phyloP scores from a whole-genome alignment of 768 basidiomycete species.

The Phanerochaete sordida region DNA sequence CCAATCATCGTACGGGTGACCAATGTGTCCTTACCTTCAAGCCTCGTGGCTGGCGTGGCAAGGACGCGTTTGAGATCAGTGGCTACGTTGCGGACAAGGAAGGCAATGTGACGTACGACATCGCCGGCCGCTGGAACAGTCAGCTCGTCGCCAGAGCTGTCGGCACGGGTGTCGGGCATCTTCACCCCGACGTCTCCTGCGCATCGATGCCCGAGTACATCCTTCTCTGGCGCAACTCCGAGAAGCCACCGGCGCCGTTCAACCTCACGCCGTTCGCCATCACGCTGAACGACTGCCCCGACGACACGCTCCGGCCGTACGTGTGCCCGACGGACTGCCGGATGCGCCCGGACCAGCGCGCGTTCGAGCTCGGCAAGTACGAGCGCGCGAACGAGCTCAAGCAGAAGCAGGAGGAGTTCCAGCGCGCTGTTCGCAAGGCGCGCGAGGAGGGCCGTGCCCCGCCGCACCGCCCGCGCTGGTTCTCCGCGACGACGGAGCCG shows the following conservation, averaged over 20 bases:
- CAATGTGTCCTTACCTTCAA: slow-evolving; percentile 91
- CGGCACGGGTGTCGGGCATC: slow-evolving; percentile 49
- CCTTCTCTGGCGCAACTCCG: slow-evolving; percentile 90
- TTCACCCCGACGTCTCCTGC: slow-evolving; percentile 72
- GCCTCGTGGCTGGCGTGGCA: slow-evolving; percentile 91
- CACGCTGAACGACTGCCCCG: slow-evolving; percentile 85
- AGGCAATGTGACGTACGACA: slow-evolving; percentile 75
- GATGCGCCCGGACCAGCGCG: slow-evolving; percentile 87
- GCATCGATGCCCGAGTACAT: slow-evolving; percentile 63
- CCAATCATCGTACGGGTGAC: slow-evolving; percentile 89
- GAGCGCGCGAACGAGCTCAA: slow-evolving; percentile 82
- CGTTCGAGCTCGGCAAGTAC: slow-evolving; percentile 87
- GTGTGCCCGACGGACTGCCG: slow-evolving; percentile 91
- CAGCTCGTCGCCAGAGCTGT: slow-evolving; percentile 84
- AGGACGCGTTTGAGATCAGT: slow-evolving; percentile 89
- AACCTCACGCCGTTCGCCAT: slow-evolving; percentile 95
- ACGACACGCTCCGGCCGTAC: slow-evolving; percentile 62
- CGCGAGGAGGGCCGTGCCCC: slow-evolving; percentile 71
- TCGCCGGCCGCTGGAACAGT: slow-evolving; percentile 94
- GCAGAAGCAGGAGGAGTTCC: slow-evolving; percentile 77
- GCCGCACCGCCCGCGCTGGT: slow-evolving; percentile 87
- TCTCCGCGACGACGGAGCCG: slow-evolving; percentile 72
- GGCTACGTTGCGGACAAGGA: slow-evolving; percentile 70
- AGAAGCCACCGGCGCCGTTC: slow-evolving; percentile 81
- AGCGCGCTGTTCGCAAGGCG: slow-evolving; percentile 63